Percentiles rank a stretch among this genome's conserved stretches.
These are phyloP conservation scores for Cryptococcus sp. DNA, from an alignment of 1,284 basidiomycete genomes.

Conservation along the genomic window DNA sequence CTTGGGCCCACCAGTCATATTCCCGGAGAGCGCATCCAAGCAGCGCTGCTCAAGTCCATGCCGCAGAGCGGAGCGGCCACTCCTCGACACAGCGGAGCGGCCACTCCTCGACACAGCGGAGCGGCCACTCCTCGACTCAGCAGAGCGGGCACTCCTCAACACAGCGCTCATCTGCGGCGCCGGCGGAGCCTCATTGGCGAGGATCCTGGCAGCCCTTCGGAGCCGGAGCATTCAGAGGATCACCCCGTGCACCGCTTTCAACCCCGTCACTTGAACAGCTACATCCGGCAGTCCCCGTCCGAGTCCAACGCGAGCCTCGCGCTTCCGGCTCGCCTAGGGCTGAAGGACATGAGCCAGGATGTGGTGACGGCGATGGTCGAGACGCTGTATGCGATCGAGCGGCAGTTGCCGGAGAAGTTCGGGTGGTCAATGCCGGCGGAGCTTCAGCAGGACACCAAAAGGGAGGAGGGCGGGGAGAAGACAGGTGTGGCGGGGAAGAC, in stretches of 20 bases:
- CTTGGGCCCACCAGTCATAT: constrained; percentile 40
- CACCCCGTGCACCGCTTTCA: neutral
- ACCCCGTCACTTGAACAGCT: constrained; percentile 10
- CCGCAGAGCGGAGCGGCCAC: constrained; percentile 9
- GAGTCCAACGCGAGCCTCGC: constrained; percentile 4
- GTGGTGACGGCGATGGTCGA: constrained; percentile 13
- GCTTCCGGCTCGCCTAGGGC: constrained; percentile 3
- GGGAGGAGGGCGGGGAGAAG: neutral
- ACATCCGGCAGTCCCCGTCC: neutral
- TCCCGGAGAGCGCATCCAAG: constrained; percentile 41
- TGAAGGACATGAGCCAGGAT: constrained; percentile 11
- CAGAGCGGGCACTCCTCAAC: neutral
- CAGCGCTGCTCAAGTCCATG: constrained; percentile 30
- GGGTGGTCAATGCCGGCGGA: constrained; percentile 2
- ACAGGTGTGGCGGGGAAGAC: neutral
- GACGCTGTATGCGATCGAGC: constrained; percentile 6
- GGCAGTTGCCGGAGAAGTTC: constrained; percentile 7
- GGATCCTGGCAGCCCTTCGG: neutral
- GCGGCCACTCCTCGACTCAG: no score
- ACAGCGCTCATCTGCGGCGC: no score
- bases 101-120: neutral
- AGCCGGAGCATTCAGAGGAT: no score
- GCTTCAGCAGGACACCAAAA: neutral
- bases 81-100: neutral
- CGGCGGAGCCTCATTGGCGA: neutral